Evolutionary conservation across 176 grass and related monocot species (phyloP).

Genomic region (Eragrostis nindensis): DNA sequence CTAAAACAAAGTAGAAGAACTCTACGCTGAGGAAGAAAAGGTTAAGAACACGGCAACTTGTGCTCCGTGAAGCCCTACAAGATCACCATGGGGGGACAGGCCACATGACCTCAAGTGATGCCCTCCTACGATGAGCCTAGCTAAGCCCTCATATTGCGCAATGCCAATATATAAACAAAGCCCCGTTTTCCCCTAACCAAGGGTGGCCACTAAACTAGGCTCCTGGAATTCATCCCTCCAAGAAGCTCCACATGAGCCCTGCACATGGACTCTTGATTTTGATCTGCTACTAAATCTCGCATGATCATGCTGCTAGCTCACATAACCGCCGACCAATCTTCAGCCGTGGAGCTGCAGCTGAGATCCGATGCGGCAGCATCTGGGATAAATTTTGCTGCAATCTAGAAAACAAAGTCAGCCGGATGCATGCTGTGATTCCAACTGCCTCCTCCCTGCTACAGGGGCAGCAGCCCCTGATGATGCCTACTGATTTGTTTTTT

Average conservation of each 20-base stretch:
- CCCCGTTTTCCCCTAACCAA: not conserved
- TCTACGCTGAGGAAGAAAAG: not conserved
- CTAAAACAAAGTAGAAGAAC: conserved; percentile 24
- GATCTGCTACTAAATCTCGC: conserved; percentile 9
- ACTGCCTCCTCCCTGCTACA: conserved; percentile 24
- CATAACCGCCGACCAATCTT: conserved; percentile 43
- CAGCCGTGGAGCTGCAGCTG: not conserved
- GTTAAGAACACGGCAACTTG: conserved; percentile 42
- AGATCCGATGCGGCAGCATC: conserved; percentile 26
- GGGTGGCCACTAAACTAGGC: conserved; percentile 34
- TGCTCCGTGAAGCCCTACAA: conserved; percentile 39
- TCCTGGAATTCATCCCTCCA: conserved; percentile 40
- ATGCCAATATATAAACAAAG: conserved; percentile 37
- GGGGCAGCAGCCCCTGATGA: not conserved
- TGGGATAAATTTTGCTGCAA: conserved; percentile 36
- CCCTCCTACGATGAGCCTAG: conserved; percentile 31
- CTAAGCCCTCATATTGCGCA: conserved; percentile 49
- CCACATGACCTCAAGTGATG: conserved; percentile 46
- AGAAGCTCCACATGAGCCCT: conserved; percentile 51
- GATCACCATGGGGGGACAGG: conserved; percentile 52
- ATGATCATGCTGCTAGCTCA: conserved; percentile 30
- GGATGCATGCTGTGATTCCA: conserved; percentile 38
- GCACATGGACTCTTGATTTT: conserved; percentile 46
- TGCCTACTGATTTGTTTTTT: conserved; percentile 28
- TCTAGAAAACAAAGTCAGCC: conserved; percentile 30